Base-by-base conservation (phyloP, 176 grass and related monocot species). In the Zoysia pacifica region DNA sequence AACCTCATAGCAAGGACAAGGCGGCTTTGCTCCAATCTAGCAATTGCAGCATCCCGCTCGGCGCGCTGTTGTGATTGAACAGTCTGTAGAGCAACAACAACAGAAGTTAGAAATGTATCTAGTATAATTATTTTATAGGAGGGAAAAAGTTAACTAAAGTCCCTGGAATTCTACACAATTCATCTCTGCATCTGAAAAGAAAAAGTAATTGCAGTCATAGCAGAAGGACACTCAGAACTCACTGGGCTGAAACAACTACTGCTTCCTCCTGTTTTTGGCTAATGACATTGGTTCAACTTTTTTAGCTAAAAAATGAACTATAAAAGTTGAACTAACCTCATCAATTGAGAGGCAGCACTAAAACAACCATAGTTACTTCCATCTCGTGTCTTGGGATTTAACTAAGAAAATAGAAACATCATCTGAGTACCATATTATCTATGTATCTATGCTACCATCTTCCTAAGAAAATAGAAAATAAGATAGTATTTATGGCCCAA, bases 21-120 rank as follows among this genome's bases (percentile, higher is more conserved):
- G 56, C 83, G 91, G 65, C 85, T 97, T 79, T 97, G 91, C 87
- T 97, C 91, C 78, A 97, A 64, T 58, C 94, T 85, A 84, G 94
- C 87, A 62, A 94, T 92, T 51, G 91, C 91, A 84, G 87, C 79
- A 82, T 88, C 94, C 77, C 78, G 55, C 67, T 92, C 89, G n/a
- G 91, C 85, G 56, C 39, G 89, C 61, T 94, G 94, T 82, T 94
- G 94, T 62, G 83, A 94, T 79, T 94, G 94, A 69, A 97, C 85
- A 66, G 85, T 97, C 94, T 97, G 86, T 20, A 71, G 28, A 84
- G 19, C 10, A 86, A 66, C 19, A 70, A 77, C 14, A 48, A 74
- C 48, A 70, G 14, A 78, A 11, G 65, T 69, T 63, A 76, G 59
- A 69, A 63, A 73, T 6, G 68, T 10, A 79, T 45, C 6, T 13